Percentiles rank a stretch among this genome's conserved stretches.
phyloP scores from a whole-genome alignment of 1,284 basidiomycete species.

The Gomphus bonarii region DNA sequence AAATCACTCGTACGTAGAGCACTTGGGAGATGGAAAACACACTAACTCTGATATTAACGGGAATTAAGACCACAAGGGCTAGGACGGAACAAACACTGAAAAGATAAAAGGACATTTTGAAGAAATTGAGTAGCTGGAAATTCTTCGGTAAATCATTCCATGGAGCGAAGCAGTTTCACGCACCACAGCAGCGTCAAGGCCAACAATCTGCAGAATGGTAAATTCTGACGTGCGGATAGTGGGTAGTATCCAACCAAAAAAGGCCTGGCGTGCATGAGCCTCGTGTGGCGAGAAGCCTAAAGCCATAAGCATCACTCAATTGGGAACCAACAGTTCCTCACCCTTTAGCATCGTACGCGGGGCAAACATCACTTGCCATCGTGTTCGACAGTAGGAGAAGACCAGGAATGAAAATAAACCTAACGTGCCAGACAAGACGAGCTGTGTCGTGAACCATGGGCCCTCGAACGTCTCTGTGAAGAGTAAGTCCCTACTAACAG shows the following conservation, averaged over 20 bases:
- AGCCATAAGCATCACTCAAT: slow-evolving; percentile 19
- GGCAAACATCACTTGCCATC: slow-evolving; percentile 86
- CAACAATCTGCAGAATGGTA: slow-evolving; percentile 92
- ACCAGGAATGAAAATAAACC: slow-evolving; percentile 75
- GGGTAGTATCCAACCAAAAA: slow-evolving; percentile 94
- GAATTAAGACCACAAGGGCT: slow-evolving; percentile 76
- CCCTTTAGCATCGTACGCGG: slow-evolving; percentile 93
- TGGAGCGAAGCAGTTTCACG: slow-evolving; percentile 16
- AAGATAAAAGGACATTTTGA: slow-evolving; percentile 89
- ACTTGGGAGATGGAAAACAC: slow-evolving; percentile 1
- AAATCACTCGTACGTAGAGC: slow-evolving; percentile 7
- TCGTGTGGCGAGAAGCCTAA: slow-evolving; percentile 84
- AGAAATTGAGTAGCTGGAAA: slow-evolving; percentile 81
- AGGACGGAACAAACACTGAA: slow-evolving; percentile 82
- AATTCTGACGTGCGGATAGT: slow-evolving; percentile 87
- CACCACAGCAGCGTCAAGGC: slow-evolving; percentile 90
- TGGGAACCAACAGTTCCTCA: slow-evolving; percentile 24
- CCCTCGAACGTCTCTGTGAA: slow-evolving; percentile 64
- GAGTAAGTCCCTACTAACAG: slow-evolving; percentile 3
- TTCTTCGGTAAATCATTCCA: neutral
- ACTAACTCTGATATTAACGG: slow-evolving; percentile 77
- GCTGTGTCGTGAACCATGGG: slow-evolving; percentile 90
- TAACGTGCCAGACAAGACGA: slow-evolving; percentile 68
- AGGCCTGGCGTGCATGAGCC: slow-evolving; percentile 70
- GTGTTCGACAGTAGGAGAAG: slow-evolving; percentile 80